phyloP scores from a whole-genome alignment of 257 asterid species.

The Gentiana straminea region DNA sequence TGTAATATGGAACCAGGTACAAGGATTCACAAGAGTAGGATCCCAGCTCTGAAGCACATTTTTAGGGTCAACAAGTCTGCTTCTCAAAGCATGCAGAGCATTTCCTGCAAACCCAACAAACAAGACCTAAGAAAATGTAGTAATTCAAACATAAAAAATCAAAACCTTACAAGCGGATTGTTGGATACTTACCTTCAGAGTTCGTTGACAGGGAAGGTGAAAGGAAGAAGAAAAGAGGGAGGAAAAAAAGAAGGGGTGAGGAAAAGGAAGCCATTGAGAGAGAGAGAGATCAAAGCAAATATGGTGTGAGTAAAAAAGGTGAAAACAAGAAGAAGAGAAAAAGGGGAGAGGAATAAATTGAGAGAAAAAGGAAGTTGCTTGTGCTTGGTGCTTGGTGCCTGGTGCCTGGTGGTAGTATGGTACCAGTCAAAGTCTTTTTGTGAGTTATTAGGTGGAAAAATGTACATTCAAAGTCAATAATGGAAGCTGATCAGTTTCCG shows the following conservation, averaged over 20 bases:
- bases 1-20: constrained; percentile 94
- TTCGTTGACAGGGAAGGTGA: constrained; percentile 43
- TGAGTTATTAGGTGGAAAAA: too few relatives aligned
- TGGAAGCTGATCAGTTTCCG: too few relatives aligned
- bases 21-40: constrained; percentile 91
- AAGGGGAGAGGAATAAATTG: neutral
- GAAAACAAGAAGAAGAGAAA: neutral
- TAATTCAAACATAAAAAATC: neutral
- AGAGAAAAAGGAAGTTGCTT: neutral
- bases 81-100: constrained; percentile 75
- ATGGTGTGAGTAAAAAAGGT: neutral
- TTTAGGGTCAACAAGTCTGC: constrained; percentile 57
- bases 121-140: neutral
- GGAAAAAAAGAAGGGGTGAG: constrained; percentile 10
- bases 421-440: too few relatives aligned
- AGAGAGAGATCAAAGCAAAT: constrained; percentile 9
- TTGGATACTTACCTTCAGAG: constrained; percentile 43
- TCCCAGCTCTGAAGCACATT: constrained; percentile 93
- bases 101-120: constrained; percentile 34
- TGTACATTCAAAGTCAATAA: too few relatives aligned
- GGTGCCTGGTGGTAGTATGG: too few relatives aligned
- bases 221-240: constrained; percentile 38
- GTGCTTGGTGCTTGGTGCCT: too few relatives aligned
- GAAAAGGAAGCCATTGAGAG: constrained; percentile 6
- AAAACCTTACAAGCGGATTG: neutral